Conservation (phyloP, 2,329 filamentous ascomycete species). For the Claviceps purpurea region DNA sequence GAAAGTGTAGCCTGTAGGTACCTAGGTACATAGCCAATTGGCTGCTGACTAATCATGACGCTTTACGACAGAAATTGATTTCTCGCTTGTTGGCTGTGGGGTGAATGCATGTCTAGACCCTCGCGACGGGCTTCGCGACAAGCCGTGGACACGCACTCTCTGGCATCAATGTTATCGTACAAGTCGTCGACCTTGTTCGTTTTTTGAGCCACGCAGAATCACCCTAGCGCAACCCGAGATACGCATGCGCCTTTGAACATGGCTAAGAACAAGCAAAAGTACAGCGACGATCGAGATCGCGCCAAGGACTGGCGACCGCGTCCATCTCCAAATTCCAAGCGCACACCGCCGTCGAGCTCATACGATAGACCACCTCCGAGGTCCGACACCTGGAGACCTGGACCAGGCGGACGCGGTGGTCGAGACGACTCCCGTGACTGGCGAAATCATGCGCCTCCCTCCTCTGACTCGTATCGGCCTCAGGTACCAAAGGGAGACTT, state of each 20-base stretch:
- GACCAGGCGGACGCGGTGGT: conserved; percentile 12
- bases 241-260: neutral
- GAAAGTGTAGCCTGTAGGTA: no score
- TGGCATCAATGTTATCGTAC: neutral
- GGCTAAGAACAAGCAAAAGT: conserved; percentile 4
- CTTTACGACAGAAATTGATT: neutral
- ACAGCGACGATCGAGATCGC: conserved; percentile 5
- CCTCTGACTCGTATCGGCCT: conserved; percentile 17
- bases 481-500: conserved; percentile 35
- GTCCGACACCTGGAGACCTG: conserved; percentile 18
- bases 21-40: no score
- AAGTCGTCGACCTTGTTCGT: neutral
- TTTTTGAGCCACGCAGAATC: neutral
- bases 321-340: conserved; percentile 4
- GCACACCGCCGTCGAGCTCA: conserved; percentile 4
- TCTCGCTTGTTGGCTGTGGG: neutral
- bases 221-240: neutral
- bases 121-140: neutral
- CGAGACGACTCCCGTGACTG: conserved; percentile 11
- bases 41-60: conserved; percentile 5
- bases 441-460: conserved; percentile 12
- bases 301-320: conserved; percentile 4
- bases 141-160: neutral
- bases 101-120: neutral
- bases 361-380: conserved; percentile 11